Base-by-base conservation (phyloP, 1,139 yeast genomes). In the Candida sojae region DNA sequence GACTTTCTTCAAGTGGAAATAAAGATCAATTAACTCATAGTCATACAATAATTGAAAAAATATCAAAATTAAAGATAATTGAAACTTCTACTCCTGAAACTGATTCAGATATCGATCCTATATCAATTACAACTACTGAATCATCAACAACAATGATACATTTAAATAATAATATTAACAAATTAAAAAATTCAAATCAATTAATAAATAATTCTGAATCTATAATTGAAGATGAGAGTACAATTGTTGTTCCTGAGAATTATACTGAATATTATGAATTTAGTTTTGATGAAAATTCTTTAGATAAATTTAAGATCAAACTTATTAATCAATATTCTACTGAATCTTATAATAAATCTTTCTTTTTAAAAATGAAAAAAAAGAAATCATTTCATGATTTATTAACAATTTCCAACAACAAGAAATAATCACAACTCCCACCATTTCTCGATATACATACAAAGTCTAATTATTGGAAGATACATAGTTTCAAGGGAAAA, bases 261-360 rank as follows among this genome's bases (percentile, higher is more conserved):
- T 17, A 17, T 3, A 17, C 21, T 17, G 21, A 17, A 17, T 17
- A 21, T n/a, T 35, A 26, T 3, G 29, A 35, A 6, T 42, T 42
- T 13, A 42, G 45, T 23, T 42, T 35, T 28, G 17, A 8, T 17
- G 45, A 40, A 5, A 30, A 42, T 42, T 42, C 45, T n/a, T 12
- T 35, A 7, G 26, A 29, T 21, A 34, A 42, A 21, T 42, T 42
- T 42, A 35, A 29, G 35, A 25, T 42, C 7, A 28, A 29, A 30
- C 7, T 34, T 4, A 42, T 34, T 9, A 13, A 29, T 29, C 17
- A 39, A 11, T 39, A 12, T 13, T 26, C 7, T 29, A 8, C 25
- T 17, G 21, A 17, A 2, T 17, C 21, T 17, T 2, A 17, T 17
- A 17, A 17, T 17, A 17, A 17, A 17, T 17, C 21, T 17, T 17